phyloP scores from a whole-genome alignment of 164 flowering plant genomes.

The Buxus sempervirens region DNA sequence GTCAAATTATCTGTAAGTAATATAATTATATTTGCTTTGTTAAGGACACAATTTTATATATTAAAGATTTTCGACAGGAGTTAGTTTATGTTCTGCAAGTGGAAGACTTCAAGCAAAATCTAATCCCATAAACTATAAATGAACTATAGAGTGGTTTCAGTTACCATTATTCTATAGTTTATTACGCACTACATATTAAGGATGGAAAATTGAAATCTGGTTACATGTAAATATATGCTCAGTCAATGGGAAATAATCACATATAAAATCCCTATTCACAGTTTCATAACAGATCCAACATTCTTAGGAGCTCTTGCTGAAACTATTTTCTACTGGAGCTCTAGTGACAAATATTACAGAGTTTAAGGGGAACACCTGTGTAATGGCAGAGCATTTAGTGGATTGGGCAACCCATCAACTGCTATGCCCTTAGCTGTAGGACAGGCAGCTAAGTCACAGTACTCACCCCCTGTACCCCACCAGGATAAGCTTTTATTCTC shows the following conservation, averaged over 20 bases:
- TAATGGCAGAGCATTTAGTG: not conserved
- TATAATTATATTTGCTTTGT: too few relatives aligned
- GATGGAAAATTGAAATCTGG: too few relatives aligned
- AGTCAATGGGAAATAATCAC: not conserved
- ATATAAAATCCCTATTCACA: not conserved
- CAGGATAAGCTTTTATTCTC: slow-evolving; percentile 23
- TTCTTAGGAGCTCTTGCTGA: not conserved
- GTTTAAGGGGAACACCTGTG: not conserved
- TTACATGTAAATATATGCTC: too few relatives aligned
- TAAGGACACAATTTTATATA: too few relatives aligned
- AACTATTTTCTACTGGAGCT: not conserved
- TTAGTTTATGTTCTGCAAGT: too few relatives aligned
- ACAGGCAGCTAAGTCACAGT: slow-evolving; percentile 34
- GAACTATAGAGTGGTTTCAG: too few relatives aligned
- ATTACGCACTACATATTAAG: too few relatives aligned
- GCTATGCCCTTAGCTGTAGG: slow-evolving; percentile 33
- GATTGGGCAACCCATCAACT: slow-evolving; percentile 41
- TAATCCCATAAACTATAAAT: too few relatives aligned
- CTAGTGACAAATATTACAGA: not conserved
- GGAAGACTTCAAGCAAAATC: too few relatives aligned
- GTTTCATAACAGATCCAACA: not conserved
- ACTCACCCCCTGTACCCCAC: slow-evolving; percentile 46
- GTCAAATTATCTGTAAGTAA: too few relatives aligned
- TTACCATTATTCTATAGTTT: too few relatives aligned
- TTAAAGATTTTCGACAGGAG: too few relatives aligned